These are phyloP conservation scores for Diaporthe aspalathi DNA, from an alignment of 2,329 filamentous ascomycete species.

Conservation along the genomic window DNA sequence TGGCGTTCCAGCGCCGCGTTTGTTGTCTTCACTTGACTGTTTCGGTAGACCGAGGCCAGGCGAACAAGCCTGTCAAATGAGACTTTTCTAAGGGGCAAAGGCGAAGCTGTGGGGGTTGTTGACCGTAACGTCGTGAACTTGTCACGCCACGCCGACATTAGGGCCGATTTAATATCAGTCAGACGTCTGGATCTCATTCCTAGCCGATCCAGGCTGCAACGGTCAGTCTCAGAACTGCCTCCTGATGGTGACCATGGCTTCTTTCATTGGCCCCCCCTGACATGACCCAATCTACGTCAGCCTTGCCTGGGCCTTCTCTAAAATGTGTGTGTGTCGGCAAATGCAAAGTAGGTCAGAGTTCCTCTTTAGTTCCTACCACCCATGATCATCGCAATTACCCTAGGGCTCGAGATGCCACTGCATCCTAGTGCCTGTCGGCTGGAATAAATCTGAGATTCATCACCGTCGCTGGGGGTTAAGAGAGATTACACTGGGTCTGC, in stretches of 20 bases:
- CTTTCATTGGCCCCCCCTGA: not conserved
- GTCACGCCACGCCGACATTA: not conserved
- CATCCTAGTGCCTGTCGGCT: not conserved
- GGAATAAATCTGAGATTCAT: not conserved
- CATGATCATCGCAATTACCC: not conserved
- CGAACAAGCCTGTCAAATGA: not conserved
- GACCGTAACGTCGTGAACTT: not conserved
- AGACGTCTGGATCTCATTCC: not conserved
- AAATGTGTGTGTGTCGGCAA: not conserved
- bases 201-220: conserved; percentile 8
- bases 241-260: not conserved
- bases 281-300: conserved; percentile 12
- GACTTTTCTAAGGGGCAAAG: not conserved
- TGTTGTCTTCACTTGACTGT: not conserved
- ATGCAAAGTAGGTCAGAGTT: not conserved
- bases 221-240: conserved; percentile 15
- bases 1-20: not conserved
- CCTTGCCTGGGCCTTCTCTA: conserved; percentile 5
- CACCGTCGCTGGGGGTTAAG: too few species aligned
- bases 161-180: not conserved
- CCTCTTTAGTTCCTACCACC: not conserved
- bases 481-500: too few species aligned
- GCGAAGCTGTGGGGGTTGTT: not conserved
- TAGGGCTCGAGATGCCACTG: not conserved
- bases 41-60: conserved; percentile 13